Evolutionary conservation across 345 rosid species (phyloP), one percentile per base, ranked within the genome.

Genomic region (Conringia planisiliqua): DNA sequence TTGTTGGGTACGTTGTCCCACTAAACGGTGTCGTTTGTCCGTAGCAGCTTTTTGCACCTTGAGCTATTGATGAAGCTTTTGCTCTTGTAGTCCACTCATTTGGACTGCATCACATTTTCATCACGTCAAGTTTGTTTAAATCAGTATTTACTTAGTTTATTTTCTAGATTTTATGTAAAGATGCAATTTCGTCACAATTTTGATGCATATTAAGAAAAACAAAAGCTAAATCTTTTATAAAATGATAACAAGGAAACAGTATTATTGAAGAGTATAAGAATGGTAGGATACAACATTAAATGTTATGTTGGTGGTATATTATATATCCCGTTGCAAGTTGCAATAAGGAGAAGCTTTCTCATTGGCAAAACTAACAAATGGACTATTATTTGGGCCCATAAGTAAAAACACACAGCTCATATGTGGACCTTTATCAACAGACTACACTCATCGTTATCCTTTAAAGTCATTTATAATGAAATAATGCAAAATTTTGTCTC

Each of bases 21-120:
- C 83, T 82, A 65, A 75, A 73, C 0, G 97, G 99, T 7, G 78
- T 33, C 4, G 90, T 95, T 80, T 95, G 90, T 0, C 99, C 97
- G 0, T 87, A 95, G 27, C 99, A 95, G 71, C 85, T 92, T 66
- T 84, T 89, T 5, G 76, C 72, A 5, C 74, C 78, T 33, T 82
- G 66, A 1, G 72, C 69, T 39, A 72, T 60, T 7, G 81, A 72
- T 58, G 72, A 20, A 36, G 73, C 30, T 50, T 77, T 77, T 71
- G 76, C 26, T 65, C 72, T 77, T 59, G 81, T 71, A 16, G 35
- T 61, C 81, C 81, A 78, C 17, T 78, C 81, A 67, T 67, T 72
- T 62, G 81, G 78, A 20, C 81, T 78, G 57, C 46, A 50, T 42
- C 67, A 78, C 66, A 69, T 26, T 62, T 40, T 57, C 42, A 39